Evolutionary conservation across 1,139 yeast species (phyloP), one percentile per base, ranked within the genome.

Genomic region (Kodamaea plutei): DNA sequence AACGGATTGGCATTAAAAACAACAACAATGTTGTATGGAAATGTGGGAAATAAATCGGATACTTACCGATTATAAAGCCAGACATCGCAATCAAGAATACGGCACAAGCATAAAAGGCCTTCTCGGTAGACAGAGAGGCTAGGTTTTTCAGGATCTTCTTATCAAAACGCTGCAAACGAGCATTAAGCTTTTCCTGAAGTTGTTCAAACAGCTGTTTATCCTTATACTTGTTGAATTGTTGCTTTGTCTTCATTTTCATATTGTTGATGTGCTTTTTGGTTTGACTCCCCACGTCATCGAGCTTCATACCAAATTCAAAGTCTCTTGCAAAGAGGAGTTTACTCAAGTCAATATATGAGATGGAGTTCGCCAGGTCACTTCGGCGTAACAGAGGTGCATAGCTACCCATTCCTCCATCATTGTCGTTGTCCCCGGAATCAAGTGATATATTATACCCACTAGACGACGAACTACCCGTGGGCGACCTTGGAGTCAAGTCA

Each of bases 1-100:
- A 73, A 34, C 98, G 64, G 29, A 89, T 78, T 0, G 98, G 97
- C 80, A 89, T 76, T 39, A 91, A 64, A 1, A 83, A 44, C 6
- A 63, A 50, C 39, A 82, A 71, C 33, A 85, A 58, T 0, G 60
- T 60, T 0, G 95, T 76, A 54, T 91, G 91, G 44, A 79, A 74
- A 3, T 80, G 56, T 43, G 88, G 97, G 54, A 89, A 82, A 53
- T 71, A 74, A 26, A 73, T 69, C 0, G 97, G 97, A 43, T 73
- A 72, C 37, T 73, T 71, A 6, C 96, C 97, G 47, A 89, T 78
- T 8, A 87, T 56, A 39, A 79, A 73, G 1, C 97, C 97, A 11
- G 80, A 66, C 21, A 74, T 56, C 27, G 91, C 85, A 9, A 91
- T 73, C 33, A 75, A 60, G 36, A 79, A 74, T 26, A 88, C 66